Percentiles rank a stretch among this genome's conserved stretches.
Conservation (phyloP, 108 stramenopile genomes). For the Nitzschia sp. region DNA sequence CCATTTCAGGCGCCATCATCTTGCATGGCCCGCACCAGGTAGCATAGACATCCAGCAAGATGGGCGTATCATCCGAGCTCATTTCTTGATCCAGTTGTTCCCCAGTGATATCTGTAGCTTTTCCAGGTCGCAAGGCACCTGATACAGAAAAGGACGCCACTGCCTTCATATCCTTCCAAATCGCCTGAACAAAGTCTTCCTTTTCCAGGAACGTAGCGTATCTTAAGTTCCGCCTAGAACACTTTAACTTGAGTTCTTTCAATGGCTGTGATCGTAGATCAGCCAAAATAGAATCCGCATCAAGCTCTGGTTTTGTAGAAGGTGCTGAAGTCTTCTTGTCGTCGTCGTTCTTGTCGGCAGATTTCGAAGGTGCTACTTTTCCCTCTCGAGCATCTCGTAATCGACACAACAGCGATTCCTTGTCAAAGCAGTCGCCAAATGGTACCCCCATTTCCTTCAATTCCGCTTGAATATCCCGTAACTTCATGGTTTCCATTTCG, state of each 20-base stretch:
- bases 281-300: constrained; percentile 38
- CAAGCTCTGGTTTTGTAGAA: constrained; percentile 27
- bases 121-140: constrained; percentile 59
- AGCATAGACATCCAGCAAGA: constrained; percentile 87
- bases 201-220: constrained; percentile 76
- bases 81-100: constrained; percentile 58
- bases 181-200: constrained; percentile 78
- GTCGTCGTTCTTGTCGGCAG: not conserved
- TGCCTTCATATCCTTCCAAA: constrained; percentile 54
- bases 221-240: constrained; percentile 63
- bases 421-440: constrained; percentile 74
- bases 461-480: constrained; percentile 56
- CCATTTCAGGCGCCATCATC: constrained; percentile 70
- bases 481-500: constrained; percentile 7
- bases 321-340: constrained; percentile 3
- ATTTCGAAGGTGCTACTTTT: not conserved
- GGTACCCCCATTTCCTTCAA: constrained; percentile 42
- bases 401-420: constrained; percentile 58
- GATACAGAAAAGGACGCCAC: constrained; percentile 56
- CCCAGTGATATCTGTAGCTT: constrained; percentile 58
- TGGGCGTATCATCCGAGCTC: constrained; percentile 39
- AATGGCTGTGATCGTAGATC: constrained; percentile 61
- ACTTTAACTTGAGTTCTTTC: constrained; percentile 54
- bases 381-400: constrained; percentile 51
- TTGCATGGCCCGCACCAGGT: constrained; percentile 93